A percentile compares a stretch with the other conserved stretches of the same genome.
Conservation (phyloP, 78 protist genomes). For the Speleostelium caveatum region DNA sequence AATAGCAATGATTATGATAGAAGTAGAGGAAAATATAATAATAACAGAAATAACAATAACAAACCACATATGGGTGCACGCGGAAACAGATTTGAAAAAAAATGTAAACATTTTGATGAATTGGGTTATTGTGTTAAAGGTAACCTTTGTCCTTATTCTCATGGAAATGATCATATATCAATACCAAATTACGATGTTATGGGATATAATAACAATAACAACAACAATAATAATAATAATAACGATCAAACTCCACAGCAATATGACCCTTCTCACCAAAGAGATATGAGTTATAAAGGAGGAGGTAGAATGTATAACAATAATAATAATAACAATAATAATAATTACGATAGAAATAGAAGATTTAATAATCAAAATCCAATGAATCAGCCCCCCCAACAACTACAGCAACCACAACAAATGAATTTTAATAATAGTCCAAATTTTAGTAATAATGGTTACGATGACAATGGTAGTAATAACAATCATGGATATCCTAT, state of each 20-base stretch:
- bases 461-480: too few relatives aligned
- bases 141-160: neutral
- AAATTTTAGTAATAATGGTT: too few relatives aligned
- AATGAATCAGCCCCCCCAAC: neutral
- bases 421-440: neutral
- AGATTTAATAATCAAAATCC: neutral
- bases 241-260: too few relatives aligned
- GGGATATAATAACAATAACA: neutral
- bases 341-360: neutral
- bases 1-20: neutral
- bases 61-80: neutral
- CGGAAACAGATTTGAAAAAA: neutral
- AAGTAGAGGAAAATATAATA: neutral
- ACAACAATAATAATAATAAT: slow-evolving; percentile 8
- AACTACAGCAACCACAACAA: neutral
- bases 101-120: slow-evolving; percentile 7
- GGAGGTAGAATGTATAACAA: too few relatives aligned
- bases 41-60: neutral
- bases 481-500: too few relatives aligned
- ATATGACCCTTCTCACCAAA: too few relatives aligned
- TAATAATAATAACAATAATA: too few relatives aligned
- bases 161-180: slow-evolving; percentile 4
- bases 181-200: neutral
- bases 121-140: slow-evolving; percentile 2
- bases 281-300: too few relatives aligned